Evolutionary conservation across 305 asterid genomes (phyloP).

Genomic region (Fraxinus angustifolia): DNA sequence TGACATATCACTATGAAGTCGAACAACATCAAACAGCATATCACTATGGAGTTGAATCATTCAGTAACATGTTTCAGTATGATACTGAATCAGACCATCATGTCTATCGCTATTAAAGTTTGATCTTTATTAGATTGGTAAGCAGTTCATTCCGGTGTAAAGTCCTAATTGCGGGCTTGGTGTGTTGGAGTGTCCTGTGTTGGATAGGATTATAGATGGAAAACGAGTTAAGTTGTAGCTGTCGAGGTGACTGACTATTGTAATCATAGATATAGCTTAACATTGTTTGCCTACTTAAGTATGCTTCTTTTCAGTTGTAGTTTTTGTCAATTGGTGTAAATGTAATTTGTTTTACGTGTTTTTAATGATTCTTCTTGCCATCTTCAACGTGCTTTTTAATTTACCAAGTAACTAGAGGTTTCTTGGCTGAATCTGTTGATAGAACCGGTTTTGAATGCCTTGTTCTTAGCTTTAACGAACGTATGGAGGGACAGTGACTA

Average conservation of each 20-base stretch:
- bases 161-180: not conserved
- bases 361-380: not conserved
- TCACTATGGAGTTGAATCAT: slow-evolving; percentile 24
- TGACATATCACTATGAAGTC: slow-evolving; percentile 23
- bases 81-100: slow-evolving; percentile 36
- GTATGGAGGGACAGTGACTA: not conserved
- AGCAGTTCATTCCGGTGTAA: slow-evolving; percentile 8
- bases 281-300: slow-evolving; percentile 5
- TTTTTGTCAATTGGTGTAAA: slow-evolving; percentile 6
- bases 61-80: slow-evolving; percentile 33
- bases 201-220: not conserved
- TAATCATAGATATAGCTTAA: not conserved
- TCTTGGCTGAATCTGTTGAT: not conserved
- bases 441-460: not conserved
- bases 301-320: slow-evolving; percentile 7
- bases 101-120: slow-evolving; percentile 38
- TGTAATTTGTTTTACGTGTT: slow-evolving; percentile 2
- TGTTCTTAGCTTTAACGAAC: not conserved
- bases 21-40: not conserved
- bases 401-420: not conserved
- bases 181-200: not conserved
- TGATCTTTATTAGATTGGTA: slow-evolving; percentile 10
- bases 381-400: not conserved
- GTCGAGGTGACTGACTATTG: not conserved
- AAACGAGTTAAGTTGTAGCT: not conserved